phyloP scores from a whole-genome alignment of 345 rosid genomes.

The Populus euphratica region DNA sequence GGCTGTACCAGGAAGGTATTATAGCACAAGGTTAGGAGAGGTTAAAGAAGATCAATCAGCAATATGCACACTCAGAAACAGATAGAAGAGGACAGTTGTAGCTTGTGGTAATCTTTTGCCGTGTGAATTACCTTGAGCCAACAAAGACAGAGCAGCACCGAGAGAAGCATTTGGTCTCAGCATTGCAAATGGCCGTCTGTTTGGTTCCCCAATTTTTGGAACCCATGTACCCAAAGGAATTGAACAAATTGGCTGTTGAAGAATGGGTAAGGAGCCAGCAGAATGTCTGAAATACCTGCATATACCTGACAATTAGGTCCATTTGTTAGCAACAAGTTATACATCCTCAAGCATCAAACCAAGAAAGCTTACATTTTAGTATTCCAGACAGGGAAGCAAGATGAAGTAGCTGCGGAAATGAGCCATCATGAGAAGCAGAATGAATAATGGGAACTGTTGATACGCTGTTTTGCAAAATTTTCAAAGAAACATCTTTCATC shows the following conservation, averaged over 20 bases:
- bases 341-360: conserved; percentile 12
- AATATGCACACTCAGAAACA: background rate
- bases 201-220: conserved; percentile 79
- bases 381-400: conserved; percentile 94
- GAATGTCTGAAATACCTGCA: conserved; percentile 90
- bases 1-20: conserved; percentile 45
- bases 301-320: conserved; percentile 55
- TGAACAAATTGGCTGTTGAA: conserved; percentile 78
- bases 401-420: conserved; percentile 76
- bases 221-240: conserved; percentile 91
- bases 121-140: conserved; percentile 59
- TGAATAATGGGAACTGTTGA: conserved; percentile 72
- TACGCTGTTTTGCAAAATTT: conserved; percentile 73
- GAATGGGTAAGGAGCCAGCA: conserved; percentile 81
- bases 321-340: conserved; percentile 22
- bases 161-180: conserved; percentile 71
- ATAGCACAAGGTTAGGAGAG: conserved; percentile 9
- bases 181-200: conserved; percentile 54
- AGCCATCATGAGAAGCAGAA: conserved; percentile 53
- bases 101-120: background rate
- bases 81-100: background rate
- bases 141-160: conserved; percentile 62
- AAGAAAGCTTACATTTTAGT: conserved; percentile 64
- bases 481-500: conserved; percentile 74
- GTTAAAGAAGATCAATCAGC: background rate